Conservation (phyloP, 768 basidiomycete genomes). For the Boletus fagicola region DNA sequence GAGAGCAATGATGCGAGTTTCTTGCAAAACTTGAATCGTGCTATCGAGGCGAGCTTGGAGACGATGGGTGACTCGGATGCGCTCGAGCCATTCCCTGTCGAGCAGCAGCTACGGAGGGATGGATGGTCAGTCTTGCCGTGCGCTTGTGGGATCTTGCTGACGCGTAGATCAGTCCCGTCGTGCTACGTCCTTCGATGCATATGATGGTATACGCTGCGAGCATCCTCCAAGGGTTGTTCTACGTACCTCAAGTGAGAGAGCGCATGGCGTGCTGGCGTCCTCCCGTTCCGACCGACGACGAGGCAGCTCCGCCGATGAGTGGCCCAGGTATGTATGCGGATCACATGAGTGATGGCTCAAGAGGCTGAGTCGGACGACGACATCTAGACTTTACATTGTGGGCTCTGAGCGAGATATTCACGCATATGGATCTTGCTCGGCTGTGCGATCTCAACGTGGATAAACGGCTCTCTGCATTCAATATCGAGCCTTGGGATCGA, state of each 20-base stretch:
- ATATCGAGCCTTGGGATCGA: constrained; percentile 40
- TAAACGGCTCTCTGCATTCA: constrained; percentile 46
- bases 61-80: constrained; percentile 48
- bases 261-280: constrained; percentile 40
- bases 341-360: not conserved
- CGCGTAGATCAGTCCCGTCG: constrained; percentile 54
- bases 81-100: constrained; percentile 49
- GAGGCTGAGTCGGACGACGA: not conserved
- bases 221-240: constrained; percentile 54
- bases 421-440: constrained; percentile 65
- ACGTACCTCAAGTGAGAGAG: constrained; percentile 66
- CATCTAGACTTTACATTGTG: constrained; percentile 49
- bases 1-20: constrained; percentile 45
- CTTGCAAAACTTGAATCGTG: constrained; percentile 63
- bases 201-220: constrained; percentile 58
- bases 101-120: constrained; percentile 53
- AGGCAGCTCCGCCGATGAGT: constrained; percentile 27
- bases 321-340: constrained; percentile 38
- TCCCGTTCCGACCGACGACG: constrained; percentile 15
- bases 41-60: constrained; percentile 69
- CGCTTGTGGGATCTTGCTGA: not conserved
- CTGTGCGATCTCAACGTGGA: constrained; percentile 56
- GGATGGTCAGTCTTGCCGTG: constrained; percentile 49
- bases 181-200: constrained; percentile 55
- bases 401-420: constrained; percentile 63